Evolutionary conservation across 163 green algal genomes (phyloP).

Genomic region (Volvox carteri): DNA sequence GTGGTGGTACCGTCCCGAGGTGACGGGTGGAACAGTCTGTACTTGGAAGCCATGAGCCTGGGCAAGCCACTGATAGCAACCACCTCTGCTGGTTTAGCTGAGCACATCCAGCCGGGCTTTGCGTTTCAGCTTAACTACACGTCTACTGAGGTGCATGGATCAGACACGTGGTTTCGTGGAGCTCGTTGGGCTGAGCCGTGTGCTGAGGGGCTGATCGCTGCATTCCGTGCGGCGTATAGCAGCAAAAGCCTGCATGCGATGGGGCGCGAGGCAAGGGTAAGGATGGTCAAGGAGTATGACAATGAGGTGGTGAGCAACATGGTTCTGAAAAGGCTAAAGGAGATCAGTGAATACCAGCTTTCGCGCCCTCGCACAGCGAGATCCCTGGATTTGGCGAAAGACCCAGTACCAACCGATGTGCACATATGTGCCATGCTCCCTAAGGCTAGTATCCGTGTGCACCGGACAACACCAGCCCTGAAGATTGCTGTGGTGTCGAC

Average conservation of each 20-base stretch:
- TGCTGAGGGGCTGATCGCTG: background rate
- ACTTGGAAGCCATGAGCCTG: background rate
- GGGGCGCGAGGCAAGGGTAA: background rate
- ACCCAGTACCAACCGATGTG: background rate
- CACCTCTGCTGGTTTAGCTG: background rate
- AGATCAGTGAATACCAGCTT: background rate
- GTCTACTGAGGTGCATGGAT: background rate
- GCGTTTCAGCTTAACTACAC: background rate
- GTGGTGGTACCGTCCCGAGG: background rate
- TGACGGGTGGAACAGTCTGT: background rate
- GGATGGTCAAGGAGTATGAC: background rate
- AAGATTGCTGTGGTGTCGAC: conserved; percentile 5
- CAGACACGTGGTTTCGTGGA: background rate
- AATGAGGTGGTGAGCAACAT: background rate
- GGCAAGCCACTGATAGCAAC: conserved; percentile 20
- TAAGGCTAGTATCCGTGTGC: too few species aligned
- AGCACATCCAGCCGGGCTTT: background rate
- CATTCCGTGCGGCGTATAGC: background rate
- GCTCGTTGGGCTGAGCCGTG: conserved; percentile 10
- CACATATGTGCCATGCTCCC: background rate
- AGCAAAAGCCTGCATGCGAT: background rate
- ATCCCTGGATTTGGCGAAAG: background rate
- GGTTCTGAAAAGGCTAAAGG: background rate
- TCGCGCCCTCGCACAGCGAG: background rate
- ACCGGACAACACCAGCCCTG: background rate